A percentile compares a stretch with the other conserved stretches of the same genome.
These are phyloP conservation scores for Daldinia eschscholtzii DNA, from an alignment of 2,329 filamentous ascomycete species.

Conservation along the genomic window DNA sequence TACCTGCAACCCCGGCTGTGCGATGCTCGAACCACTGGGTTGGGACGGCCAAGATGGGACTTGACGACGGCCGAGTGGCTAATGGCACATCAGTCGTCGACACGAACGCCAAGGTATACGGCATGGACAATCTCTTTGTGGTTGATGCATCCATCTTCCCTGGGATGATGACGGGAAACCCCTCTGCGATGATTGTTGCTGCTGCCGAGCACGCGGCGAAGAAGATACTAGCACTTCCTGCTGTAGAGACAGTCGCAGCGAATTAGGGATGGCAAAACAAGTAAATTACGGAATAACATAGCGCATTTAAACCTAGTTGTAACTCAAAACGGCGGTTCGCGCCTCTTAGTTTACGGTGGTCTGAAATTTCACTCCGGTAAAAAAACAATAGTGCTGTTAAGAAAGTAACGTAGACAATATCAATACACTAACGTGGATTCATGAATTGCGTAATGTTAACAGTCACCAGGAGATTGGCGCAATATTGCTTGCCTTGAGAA, in stretches of 20 bases:
- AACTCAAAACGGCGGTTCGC: too few species aligned
- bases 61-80: slow-evolving; percentile 62
- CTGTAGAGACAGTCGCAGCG: slow-evolving; percentile 5
- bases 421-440: too few species aligned
- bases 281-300: background rate
- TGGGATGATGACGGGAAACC: slow-evolving; percentile 76
- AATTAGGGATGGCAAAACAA: background rate
- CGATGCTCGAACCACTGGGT: slow-evolving; percentile 65
- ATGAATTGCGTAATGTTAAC: too few species aligned
- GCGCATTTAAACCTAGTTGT: background rate
- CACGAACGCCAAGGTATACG: slow-evolving; percentile 72
- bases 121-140: slow-evolving; percentile 75
- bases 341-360: too few species aligned
- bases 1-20: slow-evolving; percentile 53
- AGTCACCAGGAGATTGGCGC: too few species aligned
- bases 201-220: slow-evolving; percentile 42
- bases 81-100: slow-evolving; percentile 72
- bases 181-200: slow-evolving; percentile 43
- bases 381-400: too few species aligned
- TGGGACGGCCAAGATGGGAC: slow-evolving; percentile 47
- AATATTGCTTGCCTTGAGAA: too few species aligned
- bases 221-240: slow-evolving; percentile 50
- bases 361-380: too few species aligned
- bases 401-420: too few species aligned
- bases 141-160: slow-evolving; percentile 77